Evolutionary conservation across 2,329 filamentous ascomycete genomes (phyloP), one percentile per base, ranked within the genome.

Genomic region (Sclerotinia subarctica): DNA sequence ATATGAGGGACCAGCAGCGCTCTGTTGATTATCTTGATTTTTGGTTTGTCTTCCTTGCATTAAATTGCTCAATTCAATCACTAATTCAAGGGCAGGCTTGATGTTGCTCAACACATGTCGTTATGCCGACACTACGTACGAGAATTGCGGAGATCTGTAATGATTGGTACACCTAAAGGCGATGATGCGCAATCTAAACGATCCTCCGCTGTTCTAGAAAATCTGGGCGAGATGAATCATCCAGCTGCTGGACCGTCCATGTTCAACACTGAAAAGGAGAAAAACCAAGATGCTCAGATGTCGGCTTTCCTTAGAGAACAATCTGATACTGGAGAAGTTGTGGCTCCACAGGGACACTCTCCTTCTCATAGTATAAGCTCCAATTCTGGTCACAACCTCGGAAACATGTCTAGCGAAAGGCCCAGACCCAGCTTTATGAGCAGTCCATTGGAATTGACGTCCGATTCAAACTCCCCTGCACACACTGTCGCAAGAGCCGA

Each of bases 51-150:
- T 53, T 58, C 44, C 57, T 54, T 66, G 64, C 17, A 29, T 35
- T 21, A 51, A 5, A 53, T 63, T 52, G 29, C 15, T 32, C 59
- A 35, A 44, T 58, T 15, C 42, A 59, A 42, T 52, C 60, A 66
- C 71, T 68, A 54, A 72, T 21, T 35, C 17, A 65, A 49, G 19
- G 35, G 38, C 75, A 98, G 94, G 95, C 93, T 99, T 75, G 95
- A 99, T 88, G 95, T 99, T 69, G 94, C 95, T 21, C 95, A 99
- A 78, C 95, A 99, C 81, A 97, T 98, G 90, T 97, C 94, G 29
- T 86, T 99, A 68, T 99, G 92, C 78, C 91, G 96, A 62, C 93
- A 98, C 80, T 99, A 97, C 81, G 95, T 99, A 26, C 92, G 95
- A 76, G 94, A 97, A 80, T 86, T 99, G 66, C 91, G 95, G 73